Evolutionary conservation across 257 asterid species (phyloP).

Genomic region (Penstemon davidsonii): DNA sequence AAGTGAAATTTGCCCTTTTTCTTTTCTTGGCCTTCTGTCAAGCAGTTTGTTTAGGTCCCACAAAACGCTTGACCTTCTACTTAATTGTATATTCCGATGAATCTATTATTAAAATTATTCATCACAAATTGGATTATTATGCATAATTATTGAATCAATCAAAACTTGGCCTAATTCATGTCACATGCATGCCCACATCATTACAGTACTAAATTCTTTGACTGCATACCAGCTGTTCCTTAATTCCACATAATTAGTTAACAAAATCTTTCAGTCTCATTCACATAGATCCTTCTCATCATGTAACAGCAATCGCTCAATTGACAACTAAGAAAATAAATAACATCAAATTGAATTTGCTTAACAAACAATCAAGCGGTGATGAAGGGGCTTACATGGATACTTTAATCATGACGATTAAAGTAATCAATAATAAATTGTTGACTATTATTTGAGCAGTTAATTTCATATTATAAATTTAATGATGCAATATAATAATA

Average conservation of each 20-base stretch:
- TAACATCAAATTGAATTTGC: no score
- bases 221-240: constrained; percentile 5
- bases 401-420: constrained; percentile 1
- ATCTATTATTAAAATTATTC: constrained; percentile 11
- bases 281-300: constrained; percentile 32
- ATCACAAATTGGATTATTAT: constrained; percentile 46
- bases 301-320: no score
- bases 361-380: no score
- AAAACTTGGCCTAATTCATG: constrained; percentile 43
- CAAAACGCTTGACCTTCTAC: constrained; percentile 27
- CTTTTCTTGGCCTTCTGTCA: constrained; percentile 17
- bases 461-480: no score
- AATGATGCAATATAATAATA: no score
- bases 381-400: not conserved
- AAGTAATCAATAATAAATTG: not conserved
- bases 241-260: constrained; percentile 12
- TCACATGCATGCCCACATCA: constrained; percentile 38
- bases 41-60: constrained; percentile 41
- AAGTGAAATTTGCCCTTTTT: not conserved
- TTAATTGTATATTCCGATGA: not conserved
- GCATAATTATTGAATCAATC: constrained; percentile 33
- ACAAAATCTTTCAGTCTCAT: constrained; percentile 30
- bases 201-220: constrained; percentile 22
- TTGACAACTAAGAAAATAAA: no score
- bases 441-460: no score